These are phyloP conservation scores for Martensiomyces pterosporus DNA, from an alignment of 192 early-diverging fungal species.

Conservation along the genomic window DNA sequence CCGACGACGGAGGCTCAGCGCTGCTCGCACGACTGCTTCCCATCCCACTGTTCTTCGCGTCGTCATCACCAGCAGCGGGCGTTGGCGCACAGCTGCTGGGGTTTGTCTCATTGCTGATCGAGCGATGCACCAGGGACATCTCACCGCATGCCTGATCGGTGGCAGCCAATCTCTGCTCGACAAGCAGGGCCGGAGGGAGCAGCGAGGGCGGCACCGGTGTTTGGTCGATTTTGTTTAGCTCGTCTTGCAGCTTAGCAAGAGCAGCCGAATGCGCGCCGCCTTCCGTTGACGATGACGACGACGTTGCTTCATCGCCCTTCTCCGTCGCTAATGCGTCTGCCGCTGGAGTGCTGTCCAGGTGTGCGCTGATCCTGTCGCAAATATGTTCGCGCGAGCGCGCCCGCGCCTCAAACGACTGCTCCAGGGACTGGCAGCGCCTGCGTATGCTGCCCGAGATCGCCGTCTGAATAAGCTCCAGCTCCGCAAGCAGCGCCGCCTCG, in stretches of 20 bases:
- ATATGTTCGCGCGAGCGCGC: conserved; percentile 20
- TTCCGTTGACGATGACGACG: no score
- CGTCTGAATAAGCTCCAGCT: conserved; percentile 53
- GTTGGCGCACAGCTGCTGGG: background rate
- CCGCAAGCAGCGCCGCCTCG: conserved; percentile 59
- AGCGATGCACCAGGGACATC: no score
- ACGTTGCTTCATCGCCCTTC: no score
- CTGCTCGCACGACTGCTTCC: conserved; percentile 39
- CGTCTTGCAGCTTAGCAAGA: conserved; percentile 8
- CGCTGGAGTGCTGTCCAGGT: conserved; percentile 6
- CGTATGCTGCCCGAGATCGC: conserved; percentile 53
- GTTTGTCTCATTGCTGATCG: background rate
- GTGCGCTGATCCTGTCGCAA: conserved; percentile 19
- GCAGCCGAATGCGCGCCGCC: conserved; percentile 1
- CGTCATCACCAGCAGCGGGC: background rate
- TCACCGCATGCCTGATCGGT: no score
- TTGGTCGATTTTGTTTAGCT: conserved; percentile 22
- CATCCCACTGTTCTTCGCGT: background rate
- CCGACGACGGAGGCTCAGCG: conserved; percentile 20
- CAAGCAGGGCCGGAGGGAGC: conserved; percentile 22
- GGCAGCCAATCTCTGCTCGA: conserved; percentile 9
- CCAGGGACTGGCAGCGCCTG: conserved; percentile 49
- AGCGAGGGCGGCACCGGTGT: conserved; percentile 13
- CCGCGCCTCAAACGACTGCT: conserved; percentile 21
- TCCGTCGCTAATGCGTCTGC: no score